Percentiles rank a stretch among this genome's conserved stretches.
Evolutionary conservation across 73 alveolate genomes (phyloP).

Genomic region (Durusdinium trenchii): DNA sequence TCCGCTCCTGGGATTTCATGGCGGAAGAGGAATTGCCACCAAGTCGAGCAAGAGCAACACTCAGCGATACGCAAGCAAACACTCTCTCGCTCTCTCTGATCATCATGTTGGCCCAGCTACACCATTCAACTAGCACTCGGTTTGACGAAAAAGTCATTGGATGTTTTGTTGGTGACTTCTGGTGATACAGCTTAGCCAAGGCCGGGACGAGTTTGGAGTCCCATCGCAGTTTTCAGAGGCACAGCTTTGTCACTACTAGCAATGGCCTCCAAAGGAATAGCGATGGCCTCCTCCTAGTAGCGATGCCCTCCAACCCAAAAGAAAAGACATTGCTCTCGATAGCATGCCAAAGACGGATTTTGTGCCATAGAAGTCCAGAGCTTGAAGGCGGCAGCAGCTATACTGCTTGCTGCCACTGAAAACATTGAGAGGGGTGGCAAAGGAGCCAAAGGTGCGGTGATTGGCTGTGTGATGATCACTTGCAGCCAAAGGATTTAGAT

Average conservation of each 20-base stretch:
- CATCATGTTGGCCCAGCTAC: no score
- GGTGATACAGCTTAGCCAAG: background rate
- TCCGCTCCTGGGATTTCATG: constrained; percentile 63
- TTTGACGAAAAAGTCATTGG: no score
- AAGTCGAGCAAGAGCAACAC: constrained; percentile 35
- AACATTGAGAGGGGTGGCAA: constrained; percentile 41
- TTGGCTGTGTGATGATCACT: background rate
- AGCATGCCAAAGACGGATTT: no score
- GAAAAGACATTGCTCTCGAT: no score
- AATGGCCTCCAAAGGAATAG: no score
- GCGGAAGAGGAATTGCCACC: constrained; percentile 35
- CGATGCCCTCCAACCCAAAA: background rate
- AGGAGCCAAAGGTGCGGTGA: background rate
- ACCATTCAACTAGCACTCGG: background rate
- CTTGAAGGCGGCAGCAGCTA: constrained; percentile 55
- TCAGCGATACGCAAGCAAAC: no score
- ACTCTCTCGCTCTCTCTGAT: no score
- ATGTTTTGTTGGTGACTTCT: background rate
- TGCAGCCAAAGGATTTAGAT: background rate
- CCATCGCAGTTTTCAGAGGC: constrained; percentile 53
- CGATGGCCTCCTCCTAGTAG: background rate
- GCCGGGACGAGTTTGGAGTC: constrained; percentile 36
- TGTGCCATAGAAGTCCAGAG: no score
- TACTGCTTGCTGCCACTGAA: constrained; percentile 32
- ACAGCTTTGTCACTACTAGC: no score